Evolutionary conservation across 768 basidiomycete species (phyloP).

Genomic region (Suillus variegatus): DNA sequence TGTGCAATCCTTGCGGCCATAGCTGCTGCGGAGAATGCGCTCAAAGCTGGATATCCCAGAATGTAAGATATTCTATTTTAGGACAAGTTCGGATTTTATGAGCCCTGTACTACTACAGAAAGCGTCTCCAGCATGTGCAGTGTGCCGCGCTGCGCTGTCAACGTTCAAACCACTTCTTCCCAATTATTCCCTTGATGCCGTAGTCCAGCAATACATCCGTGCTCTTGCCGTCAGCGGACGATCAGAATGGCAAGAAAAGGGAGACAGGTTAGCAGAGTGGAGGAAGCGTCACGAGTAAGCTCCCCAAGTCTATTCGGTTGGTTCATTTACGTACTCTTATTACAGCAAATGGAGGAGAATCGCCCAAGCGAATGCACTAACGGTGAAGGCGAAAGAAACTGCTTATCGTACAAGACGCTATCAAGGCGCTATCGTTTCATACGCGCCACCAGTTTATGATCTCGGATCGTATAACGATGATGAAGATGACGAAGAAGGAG

Average conservation of each 20-base stretch:
- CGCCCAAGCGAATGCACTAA: conserved; percentile 19
- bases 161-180: conserved; percentile 52
- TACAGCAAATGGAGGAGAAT: conserved; percentile 32
- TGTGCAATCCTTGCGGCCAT: conserved; percentile 75
- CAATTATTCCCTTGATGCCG: conserved; percentile 62
- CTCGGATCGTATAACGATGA: conserved; percentile 7
- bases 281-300: conserved; percentile 54
- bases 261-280: conserved; percentile 53
- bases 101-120: conserved; percentile 26
- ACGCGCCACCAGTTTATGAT: background rate
- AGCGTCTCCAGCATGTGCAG: conserved; percentile 52
- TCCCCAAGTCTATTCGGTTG: background rate
- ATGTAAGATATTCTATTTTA: conserved; percentile 37
- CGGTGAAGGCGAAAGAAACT: conserved; percentile 18
- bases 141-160: conserved; percentile 55
- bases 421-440: background rate
- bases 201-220: conserved; percentile 59
- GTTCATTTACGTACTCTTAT: background rate
- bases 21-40: conserved; percentile 71
- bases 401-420: conserved; percentile 9
- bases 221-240: conserved; percentile 47
- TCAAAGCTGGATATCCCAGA: conserved; percentile 56
- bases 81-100: conserved; percentile 1
- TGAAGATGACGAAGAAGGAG: conserved; percentile 9
- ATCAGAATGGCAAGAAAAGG: conserved; percentile 54